Evolutionary conservation across 805 yeast species (phyloP), one percentile per base, ranked within the genome.

Genomic region (Clavispora phyllophila): DNA sequence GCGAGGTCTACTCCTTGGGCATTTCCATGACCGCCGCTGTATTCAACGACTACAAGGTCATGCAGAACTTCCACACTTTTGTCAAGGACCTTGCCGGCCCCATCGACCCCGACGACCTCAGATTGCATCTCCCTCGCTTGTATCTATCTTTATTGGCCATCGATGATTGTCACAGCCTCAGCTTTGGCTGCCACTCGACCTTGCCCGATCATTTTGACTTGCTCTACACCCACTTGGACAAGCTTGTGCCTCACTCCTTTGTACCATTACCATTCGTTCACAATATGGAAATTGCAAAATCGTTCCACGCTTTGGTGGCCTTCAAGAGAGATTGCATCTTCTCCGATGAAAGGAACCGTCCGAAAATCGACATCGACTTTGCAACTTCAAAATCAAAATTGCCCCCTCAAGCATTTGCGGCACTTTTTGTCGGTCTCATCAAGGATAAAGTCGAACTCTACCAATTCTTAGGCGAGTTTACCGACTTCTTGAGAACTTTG

Each of bases 1-100:
- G 90, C 0, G 78, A 76, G 40, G 69, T 73, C 27, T 79, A 76
- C 53, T 76, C 85, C 6, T 62, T 79, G 31, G 81, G 82, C 1
- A 65, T 84, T 23, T 71, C 79, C 3, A 62, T 9, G 60, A 68
- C 49, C 65, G 71, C 28, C 51, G 50, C 41, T 28, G 47, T 28
- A 32, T 47, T 39, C 41, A 41, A 78, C 55, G 87, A 81, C 51
- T 74, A 79, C 58, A 73, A 73, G 47, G 60, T 82, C 8, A 68
- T 69, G 49, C 71, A 74, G 41, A 63, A 68, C 37, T 65, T 70
- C 51, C 61, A 68, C 23, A 73, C 68, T 43, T 44, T 40, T 23
- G 15, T 31, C 9, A 31, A 24, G 7, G 33, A 18, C 12, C 17
- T 19, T 3, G 7, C 35, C 6, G 14, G 27, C 26, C 23, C 39